Percentiles rank a stretch among this genome's conserved stretches.
These are phyloP conservation scores for Turnera subulata DNA, from an alignment of 345 rosid species.

Conservation along the genomic window DNA sequence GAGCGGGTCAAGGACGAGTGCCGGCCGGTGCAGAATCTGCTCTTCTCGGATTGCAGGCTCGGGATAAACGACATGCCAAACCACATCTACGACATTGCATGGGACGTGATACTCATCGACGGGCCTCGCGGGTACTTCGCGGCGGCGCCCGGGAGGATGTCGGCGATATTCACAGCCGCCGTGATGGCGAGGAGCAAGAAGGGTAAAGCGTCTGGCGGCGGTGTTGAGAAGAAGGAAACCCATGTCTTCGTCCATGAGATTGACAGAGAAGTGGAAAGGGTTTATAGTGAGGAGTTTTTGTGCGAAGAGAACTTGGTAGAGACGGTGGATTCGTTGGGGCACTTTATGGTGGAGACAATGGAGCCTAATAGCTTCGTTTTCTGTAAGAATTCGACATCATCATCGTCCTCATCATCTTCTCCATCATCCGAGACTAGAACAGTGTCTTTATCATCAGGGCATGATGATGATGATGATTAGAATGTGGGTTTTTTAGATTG, in stretches of 20 bases:
- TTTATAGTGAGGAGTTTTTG: conserved; percentile 63
- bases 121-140: conserved; percentile 67
- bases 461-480: conserved; percentile 25
- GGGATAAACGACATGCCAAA: conserved; percentile 83
- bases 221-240: conserved; percentile 32
- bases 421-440: conserved; percentile 17
- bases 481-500: not conserved
- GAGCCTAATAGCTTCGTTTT: conserved; percentile 29
- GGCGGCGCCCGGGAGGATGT: conserved; percentile 77
- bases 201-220: conserved; percentile 1
- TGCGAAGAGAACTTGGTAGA: conserved; percentile 66
- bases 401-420: conserved; percentile 8
- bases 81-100: conserved; percentile 64
- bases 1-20: conserved; percentile 46
- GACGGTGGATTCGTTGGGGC: conserved; percentile 50
- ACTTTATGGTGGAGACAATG: conserved; percentile 41
- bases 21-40: conserved; percentile 78
- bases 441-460: conserved; percentile 13
- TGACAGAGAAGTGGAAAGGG: conserved; percentile 60
- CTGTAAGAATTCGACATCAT: conserved; percentile 41
- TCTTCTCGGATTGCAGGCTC: conserved; percentile 78
- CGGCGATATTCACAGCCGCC: conserved; percentile 75
- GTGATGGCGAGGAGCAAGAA: conserved; percentile 69
- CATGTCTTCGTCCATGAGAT: conserved; percentile 82
- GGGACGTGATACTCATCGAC: conserved; percentile 81